Percentiles rank a stretch among this genome's conserved stretches.
These are phyloP conservation scores for Petunia axillaris DNA, from an alignment of 257 asterid genomes.

Conservation along the genomic window DNA sequence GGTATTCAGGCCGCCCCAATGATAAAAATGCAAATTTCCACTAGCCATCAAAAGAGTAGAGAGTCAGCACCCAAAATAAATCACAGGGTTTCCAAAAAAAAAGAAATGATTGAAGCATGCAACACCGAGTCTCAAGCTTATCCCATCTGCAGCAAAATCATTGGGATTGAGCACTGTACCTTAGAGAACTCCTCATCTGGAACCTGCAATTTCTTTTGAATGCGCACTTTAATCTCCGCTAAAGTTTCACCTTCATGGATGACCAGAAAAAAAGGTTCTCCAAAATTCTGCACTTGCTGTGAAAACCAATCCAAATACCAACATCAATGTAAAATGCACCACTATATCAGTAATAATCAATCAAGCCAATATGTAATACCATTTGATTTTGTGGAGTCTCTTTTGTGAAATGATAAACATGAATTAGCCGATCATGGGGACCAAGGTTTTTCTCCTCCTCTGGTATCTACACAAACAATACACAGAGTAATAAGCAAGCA, in stretches of 20 bases:
- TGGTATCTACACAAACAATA: slow-evolving; percentile 59
- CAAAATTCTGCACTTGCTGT: slow-evolving; percentile 95
- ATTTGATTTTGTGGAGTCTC: slow-evolving; percentile 82
- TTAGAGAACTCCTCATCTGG: slow-evolving; percentile 88
- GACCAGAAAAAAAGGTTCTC: slow-evolving; percentile 93
- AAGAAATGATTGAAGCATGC: not conserved
- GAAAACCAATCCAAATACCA: slow-evolving; percentile 2
- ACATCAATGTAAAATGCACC: slow-evolving; percentile 14
- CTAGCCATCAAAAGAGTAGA: slow-evolving; percentile 43
- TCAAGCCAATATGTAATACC: slow-evolving; percentile 48
- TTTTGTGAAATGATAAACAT: slow-evolving; percentile 84
- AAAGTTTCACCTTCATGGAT: slow-evolving; percentile 90
- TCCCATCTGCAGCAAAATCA: slow-evolving; percentile 20
- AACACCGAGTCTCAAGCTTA: not conserved
- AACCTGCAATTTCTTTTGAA: slow-evolving; percentile 88
- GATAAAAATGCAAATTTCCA: slow-evolving; percentile 96
- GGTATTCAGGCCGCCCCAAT: slow-evolving; percentile 95
- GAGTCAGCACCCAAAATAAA: slow-evolving; percentile 28
- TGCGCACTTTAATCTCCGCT: slow-evolving; percentile 75
- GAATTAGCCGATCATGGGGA: slow-evolving; percentile 75
- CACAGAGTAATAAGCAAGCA: slow-evolving; percentile 21
- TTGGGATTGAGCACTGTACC: slow-evolving; percentile 41
- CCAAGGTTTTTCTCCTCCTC: slow-evolving; percentile 91
- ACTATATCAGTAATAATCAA: slow-evolving; percentile 20
- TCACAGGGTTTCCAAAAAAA: slow-evolving; percentile 5